These are phyloP conservation scores for Begonia masoniana DNA, from an alignment of 306 rosid genomes.

Conservation along the genomic window DNA sequence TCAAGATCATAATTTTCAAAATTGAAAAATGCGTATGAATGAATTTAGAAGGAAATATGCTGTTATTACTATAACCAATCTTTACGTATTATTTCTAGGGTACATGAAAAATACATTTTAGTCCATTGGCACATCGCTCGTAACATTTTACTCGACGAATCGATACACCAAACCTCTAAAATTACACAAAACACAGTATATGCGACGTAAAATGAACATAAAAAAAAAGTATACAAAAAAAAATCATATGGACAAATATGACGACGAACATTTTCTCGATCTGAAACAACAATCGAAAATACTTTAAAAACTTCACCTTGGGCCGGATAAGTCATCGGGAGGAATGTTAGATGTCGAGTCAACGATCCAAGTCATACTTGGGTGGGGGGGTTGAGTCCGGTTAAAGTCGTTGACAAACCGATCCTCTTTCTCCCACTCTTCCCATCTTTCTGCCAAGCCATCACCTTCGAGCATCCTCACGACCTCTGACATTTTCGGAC, in stretches of 20 bases:
- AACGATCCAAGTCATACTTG: constrained; percentile 48
- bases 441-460: constrained; percentile 84
- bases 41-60: too few relatives aligned
- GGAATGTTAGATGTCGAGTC: constrained; percentile 65
- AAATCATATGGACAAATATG: not conserved
- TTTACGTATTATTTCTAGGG: too few relatives aligned
- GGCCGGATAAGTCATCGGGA: constrained; percentile 74
- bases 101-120: too few relatives aligned
- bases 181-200: too few relatives aligned
- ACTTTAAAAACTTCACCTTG: constrained; percentile 33
- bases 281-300: not conserved
- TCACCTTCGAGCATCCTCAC: constrained; percentile 97
- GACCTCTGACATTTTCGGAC: constrained; percentile 92
- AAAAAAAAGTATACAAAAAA: not conserved
- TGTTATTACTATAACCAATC: too few relatives aligned
- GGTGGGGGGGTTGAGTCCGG: constrained; percentile 20
- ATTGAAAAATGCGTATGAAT: too few relatives aligned
- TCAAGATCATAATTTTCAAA: too few relatives aligned
- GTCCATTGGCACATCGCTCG: too few relatives aligned
- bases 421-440: constrained; percentile 86
- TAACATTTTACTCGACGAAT: too few relatives aligned
- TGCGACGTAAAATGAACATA: not conserved
- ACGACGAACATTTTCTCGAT: not conserved
- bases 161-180: too few relatives aligned
- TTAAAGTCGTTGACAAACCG: constrained; percentile 45